Conservation (phyloP, 2,329 filamentous ascomycete genomes). For the Neofusicoccum sp. region DNA sequence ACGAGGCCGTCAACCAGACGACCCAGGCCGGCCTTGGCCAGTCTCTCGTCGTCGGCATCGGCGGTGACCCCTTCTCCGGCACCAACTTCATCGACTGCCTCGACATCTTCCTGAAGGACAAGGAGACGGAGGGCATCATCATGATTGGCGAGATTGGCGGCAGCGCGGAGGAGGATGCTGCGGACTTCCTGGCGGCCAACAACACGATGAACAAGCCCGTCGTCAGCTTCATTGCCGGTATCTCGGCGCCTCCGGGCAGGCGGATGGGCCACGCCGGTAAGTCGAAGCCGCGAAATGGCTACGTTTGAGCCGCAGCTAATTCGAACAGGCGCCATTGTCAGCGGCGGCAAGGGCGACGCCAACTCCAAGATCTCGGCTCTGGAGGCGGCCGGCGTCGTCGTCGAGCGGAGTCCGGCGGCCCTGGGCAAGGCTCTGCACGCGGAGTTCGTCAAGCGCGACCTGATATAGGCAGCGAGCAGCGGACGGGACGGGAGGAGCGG, state of each 20-base stretch:
- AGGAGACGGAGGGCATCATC: conserved; percentile 98
- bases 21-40: conserved; percentile 95
- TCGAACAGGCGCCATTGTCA: conserved; percentile 73
- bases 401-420: conserved; percentile 88
- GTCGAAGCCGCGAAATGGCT: conserved; percentile 21
- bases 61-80: conserved; percentile 96
- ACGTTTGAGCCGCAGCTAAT: neutral
- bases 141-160: conserved; percentile 99
- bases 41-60: conserved; percentile 96
- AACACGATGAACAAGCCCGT: conserved; percentile 95
- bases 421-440: conserved; percentile 92
- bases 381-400: conserved; percentile 88
- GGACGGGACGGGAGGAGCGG: conserved; percentile 16
- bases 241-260: conserved; percentile 91
- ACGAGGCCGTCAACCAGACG: conserved; percentile 99
- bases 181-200: conserved; percentile 89
- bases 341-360: conserved; percentile 94
- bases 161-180: conserved; percentile 94
- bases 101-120: conserved; percentile 91
- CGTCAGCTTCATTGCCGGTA: conserved; percentile 97
- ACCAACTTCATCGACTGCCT: conserved; percentile 99
- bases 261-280: conserved; percentile 95
- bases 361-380: conserved; percentile 97
- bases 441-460: conserved; percentile 93
- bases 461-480: conserved; percentile 62